These are phyloP conservation scores for Tolypocladium ovalisporum DNA, from an alignment of 2,329 filamentous ascomycete genomes.

Conservation along the genomic window DNA sequence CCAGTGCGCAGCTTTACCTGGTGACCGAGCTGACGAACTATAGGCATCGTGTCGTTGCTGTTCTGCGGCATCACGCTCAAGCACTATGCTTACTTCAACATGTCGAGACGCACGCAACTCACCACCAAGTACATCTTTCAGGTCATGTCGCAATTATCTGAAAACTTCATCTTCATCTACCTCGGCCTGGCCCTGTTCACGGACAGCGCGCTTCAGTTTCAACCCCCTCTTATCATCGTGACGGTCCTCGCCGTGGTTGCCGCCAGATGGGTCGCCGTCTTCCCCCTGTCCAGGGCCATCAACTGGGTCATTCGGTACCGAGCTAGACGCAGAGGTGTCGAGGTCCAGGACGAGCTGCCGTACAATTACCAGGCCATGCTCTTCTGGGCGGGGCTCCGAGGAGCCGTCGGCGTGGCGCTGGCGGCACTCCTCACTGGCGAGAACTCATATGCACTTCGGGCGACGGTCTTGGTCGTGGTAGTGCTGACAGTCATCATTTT, in stretches of 20 bases:
- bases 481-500: constrained; percentile 98
- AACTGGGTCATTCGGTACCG: constrained; percentile 90
- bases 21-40: background rate
- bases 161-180: constrained; percentile 99
- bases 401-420: constrained; percentile 89
- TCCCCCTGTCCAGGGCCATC: constrained; percentile 79
- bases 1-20: background rate
- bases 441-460: constrained; percentile 73
- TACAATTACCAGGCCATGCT: constrained; percentile 98
- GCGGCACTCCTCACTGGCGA: constrained; percentile 78
- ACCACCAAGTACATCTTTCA: constrained; percentile 98
- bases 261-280: constrained; percentile 87
- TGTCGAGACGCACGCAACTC: constrained; percentile 93
- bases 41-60: constrained; percentile 87
- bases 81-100: constrained; percentile 99
- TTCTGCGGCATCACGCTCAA: constrained; percentile 98
- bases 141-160: constrained; percentile 84
- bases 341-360: constrained; percentile 77
- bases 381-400: constrained; percentile 96
- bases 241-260: constrained; percentile 86
- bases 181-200: constrained; percentile 91
- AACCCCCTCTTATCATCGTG: constrained; percentile 89
- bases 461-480: constrained; percentile 94
- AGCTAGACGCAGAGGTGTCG: constrained; percentile 59
- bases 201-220: constrained; percentile 77